Percentiles rank a stretch among this genome's conserved stretches.
phyloP scores from a whole-genome alignment of 2,329 filamentous ascomycete species.

The Zarea fungicola region DNA sequence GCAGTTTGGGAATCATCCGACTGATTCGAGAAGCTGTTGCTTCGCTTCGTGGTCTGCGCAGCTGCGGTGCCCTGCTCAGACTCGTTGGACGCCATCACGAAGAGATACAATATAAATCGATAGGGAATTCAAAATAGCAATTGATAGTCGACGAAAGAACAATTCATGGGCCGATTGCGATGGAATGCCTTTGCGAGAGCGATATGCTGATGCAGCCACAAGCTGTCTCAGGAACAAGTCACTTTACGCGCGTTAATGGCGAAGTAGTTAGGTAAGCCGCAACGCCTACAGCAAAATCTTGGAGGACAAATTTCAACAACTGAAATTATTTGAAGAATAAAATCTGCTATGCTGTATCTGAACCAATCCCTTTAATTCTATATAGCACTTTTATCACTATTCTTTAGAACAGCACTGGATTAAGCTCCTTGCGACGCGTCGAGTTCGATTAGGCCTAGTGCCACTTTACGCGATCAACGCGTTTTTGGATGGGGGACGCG shows the following conservation, averaged over 20 bases:
- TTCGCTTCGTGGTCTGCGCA: constrained; percentile 32
- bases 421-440: constrained; percentile 19
- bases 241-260: background rate
- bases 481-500: constrained; percentile 6
- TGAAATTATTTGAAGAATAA: too few relatives aligned
- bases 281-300: background rate
- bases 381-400: too few relatives aligned
- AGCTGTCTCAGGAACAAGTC: background rate
- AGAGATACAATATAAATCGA: background rate
- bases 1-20: constrained; percentile 66
- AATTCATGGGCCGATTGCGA: background rate
- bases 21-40: constrained; percentile 54
- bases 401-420: too few relatives aligned
- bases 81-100: constrained; percentile 4
- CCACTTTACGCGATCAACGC: constrained; percentile 40
- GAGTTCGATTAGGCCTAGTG: constrained; percentile 25
- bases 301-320: background rate
- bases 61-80: constrained; percentile 18
- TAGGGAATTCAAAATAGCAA: background rate
- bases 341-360: too few relatives aligned
- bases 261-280: constrained; percentile 9
- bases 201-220: background rate
- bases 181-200: background rate
- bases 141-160: background rate
- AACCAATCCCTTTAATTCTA: too few relatives aligned